Conservation (phyloP, 2,329 filamentous ascomycete species). For the Shiraia bambusicola region DNA sequence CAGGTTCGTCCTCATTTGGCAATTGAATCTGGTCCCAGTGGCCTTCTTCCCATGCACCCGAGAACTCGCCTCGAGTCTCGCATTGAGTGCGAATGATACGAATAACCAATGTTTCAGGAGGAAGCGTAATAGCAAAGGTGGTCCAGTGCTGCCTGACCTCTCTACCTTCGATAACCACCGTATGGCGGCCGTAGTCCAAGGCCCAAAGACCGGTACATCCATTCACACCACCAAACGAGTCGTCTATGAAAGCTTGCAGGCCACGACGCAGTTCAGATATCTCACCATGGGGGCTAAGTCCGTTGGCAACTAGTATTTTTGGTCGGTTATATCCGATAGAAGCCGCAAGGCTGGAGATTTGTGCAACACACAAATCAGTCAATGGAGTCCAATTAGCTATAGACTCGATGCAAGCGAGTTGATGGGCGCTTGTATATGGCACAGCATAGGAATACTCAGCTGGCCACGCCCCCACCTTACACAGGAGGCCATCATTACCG, state of each 20-base stretch:
- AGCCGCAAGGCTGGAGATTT: conserved; percentile 21
- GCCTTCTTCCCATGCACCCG: conserved; percentile 27
- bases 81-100: conserved; percentile 27
- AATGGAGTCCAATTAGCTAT: conserved; percentile 64
- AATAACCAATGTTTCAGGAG: conserved; percentile 33
- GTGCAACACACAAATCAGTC: conserved; percentile 49
- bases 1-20: conserved; percentile 19
- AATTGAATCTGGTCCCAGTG: conserved; percentile 30
- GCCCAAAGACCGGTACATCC: conserved; percentile 44
- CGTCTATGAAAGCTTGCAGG: conserved; percentile 41
- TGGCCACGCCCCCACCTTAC: conserved; percentile 59
- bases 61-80: conserved; percentile 18
- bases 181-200: conserved; percentile 33
- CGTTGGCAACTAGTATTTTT: conserved; percentile 45
- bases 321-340: conserved; percentile 25
- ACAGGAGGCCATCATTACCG: conserved; percentile 74
- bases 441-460: conserved; percentile 53
- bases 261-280: conserved; percentile 49
- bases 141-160: conserved; percentile 33
- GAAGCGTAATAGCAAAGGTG: conserved; percentile 42
- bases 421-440: conserved; percentile 50
- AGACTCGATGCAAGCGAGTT: conserved; percentile 54
- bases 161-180: conserved; percentile 28
- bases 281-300: conserved; percentile 47
- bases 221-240: conserved; percentile 31